These are phyloP conservation scores for Boletus pseudopeckii DNA, from an alignment of 768 basidiomycete species.

Conservation along the genomic window DNA sequence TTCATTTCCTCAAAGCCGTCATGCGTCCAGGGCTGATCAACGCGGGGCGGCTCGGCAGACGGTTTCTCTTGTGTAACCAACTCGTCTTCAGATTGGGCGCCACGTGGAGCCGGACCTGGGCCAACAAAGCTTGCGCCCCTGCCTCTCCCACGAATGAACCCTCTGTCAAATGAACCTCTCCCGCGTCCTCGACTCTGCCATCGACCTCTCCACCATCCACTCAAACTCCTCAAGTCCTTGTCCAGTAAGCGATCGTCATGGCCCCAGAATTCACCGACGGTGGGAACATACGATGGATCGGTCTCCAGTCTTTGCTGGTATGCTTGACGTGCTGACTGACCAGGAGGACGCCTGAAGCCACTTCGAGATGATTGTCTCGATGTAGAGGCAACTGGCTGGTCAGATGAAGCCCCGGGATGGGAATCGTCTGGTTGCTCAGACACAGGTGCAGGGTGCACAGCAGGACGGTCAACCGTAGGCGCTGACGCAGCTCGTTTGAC, in stretches of 20 bases:
- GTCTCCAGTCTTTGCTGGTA: conserved; percentile 79
- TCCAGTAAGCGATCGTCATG: conserved; percentile 89
- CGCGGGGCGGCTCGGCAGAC: conserved; percentile 44
- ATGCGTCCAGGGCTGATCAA: conserved; percentile 76
- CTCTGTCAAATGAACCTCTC: conserved; percentile 41
- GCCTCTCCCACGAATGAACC: conserved; percentile 56
- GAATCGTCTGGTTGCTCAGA: conserved; percentile 17
- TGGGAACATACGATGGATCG: conserved; percentile 88
- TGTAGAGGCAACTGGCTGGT: conserved; percentile 39
- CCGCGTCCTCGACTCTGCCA: conserved; percentile 72
- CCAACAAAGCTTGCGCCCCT: conserved; percentile 44
- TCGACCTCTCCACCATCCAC: conserved; percentile 83
- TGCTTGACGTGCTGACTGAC: conserved; percentile 73
- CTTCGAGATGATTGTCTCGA: conserved; percentile 33
- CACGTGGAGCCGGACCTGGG: conserved; percentile 6
- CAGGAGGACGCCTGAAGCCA: conserved; percentile 37
- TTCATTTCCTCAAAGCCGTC: conserved; percentile 90
- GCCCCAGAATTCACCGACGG: conserved; percentile 90
- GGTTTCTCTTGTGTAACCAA: conserved; percentile 15
- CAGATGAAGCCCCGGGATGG: conserved; percentile 18
- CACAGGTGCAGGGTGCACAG: conserved; percentile 8
- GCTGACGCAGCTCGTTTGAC: conserved; percentile 34
- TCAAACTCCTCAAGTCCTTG: conserved; percentile 76
- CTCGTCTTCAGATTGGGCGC: conserved; percentile 20
- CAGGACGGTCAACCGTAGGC: conserved; percentile 29